Base-by-base conservation (phyloP, 169 alveolate genomes). In the Eimeria maxima region DNA sequence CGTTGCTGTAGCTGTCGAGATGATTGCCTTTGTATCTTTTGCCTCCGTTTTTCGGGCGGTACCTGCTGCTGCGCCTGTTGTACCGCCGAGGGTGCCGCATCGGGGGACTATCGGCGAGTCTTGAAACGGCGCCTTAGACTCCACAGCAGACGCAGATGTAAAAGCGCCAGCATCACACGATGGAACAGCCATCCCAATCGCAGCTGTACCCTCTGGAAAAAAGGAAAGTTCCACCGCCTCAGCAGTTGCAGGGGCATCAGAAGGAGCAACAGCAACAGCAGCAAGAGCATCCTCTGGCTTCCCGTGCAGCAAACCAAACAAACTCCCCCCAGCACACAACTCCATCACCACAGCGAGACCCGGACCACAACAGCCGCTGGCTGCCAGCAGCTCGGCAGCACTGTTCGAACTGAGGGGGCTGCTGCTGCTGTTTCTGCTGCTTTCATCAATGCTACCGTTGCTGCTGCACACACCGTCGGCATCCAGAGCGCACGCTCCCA, bases 311-410 rank as follows among this genome's bases (percentile, higher is more conserved):
- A 98, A 95, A 38, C 96, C 97, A 87, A 98, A 97, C 71, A 98
- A 94, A 55, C 98, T 97, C 18, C 99, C 99, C 47, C 99, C 99
- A 24, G 95, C 97, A 71, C 99, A 98, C 96, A 94, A 97, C 95
- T 98, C 99, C 65, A 98, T 97, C 4, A 98, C 98, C 73, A 98
- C 97, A n/a, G 96, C 81, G 78, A 97, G 83, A 38, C 90, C 90
- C 42, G 67, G 90, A n/a, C 90, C 90, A n/a, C 63, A 55, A n/a
- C 90, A 81, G 2, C 90, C 90, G 45, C 71, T 81, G 24, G 90
- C 69, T 81, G 73, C 90, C 53, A 81, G 90, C 33, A 81, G 71
- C n/a, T 81, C 90, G 42, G 33, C 29, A 24, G 90, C 71, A 55
- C 74, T 81, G 73, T 50, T 81, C 57, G 90, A 44, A 27, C 29